Conservation (phyloP, 257 asterid species). For the Solanum rostratum region DNA sequence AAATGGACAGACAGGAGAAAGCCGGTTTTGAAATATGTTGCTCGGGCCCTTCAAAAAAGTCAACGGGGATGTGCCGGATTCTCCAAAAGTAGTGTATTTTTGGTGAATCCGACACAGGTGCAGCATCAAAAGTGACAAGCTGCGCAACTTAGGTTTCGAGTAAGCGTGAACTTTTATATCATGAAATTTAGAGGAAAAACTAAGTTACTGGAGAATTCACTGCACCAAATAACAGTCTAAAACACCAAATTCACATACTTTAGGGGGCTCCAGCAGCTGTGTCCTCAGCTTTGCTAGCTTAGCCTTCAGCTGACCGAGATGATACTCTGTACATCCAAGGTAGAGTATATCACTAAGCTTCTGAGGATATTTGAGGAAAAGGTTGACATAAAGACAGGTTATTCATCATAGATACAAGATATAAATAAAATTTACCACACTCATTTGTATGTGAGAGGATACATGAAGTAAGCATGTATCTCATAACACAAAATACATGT, state of each 20-base stretch:
- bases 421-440: not conserved
- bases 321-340: constrained; percentile 52
- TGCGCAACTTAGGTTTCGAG: not conserved
- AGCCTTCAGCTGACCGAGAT: constrained; percentile 98
- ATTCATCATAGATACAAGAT: not conserved
- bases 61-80: no score
- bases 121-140: no score
- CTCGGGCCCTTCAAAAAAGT: no score
- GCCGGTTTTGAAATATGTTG: no score
- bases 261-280: constrained; percentile 93
- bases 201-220: not conserved
- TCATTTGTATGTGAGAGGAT: not conserved
- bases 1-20: not conserved
- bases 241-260: constrained; percentile 30
- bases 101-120: no score
- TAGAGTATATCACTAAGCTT: not conserved
- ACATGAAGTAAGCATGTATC: not conserved
- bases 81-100: no score
- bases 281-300: constrained; percentile 98
- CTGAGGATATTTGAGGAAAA: not conserved
- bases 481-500: not conserved
- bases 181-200: not conserved
- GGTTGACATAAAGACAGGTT: not conserved
- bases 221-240: not conserved
- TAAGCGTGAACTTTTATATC: not conserved